Conservation (phyloP, 1,284 basidiomycete species). For the Melampsora abietis-canadensis region DNA sequence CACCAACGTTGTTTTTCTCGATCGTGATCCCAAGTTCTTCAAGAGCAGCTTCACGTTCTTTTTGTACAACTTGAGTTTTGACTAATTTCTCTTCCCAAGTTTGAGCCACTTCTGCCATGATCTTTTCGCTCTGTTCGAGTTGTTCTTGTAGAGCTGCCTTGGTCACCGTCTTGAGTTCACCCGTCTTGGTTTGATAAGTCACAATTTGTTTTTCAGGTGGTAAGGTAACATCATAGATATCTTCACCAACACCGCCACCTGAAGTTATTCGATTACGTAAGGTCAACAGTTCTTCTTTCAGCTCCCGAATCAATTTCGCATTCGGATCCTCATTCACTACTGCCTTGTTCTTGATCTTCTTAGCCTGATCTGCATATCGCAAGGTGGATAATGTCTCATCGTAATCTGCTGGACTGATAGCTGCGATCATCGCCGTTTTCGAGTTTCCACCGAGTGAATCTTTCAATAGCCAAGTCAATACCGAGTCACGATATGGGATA, state of each 20-base stretch:
- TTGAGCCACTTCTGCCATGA: conserved; percentile 93
- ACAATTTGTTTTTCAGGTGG: conserved; percentile 94
- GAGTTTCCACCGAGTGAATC: conserved; percentile 53
- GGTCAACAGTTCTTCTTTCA: conserved; percentile 89
- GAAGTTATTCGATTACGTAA: conserved; percentile 50
- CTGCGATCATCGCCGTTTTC: conserved; percentile 68
- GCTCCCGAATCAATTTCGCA: conserved; percentile 93
- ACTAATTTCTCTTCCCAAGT: conserved; percentile 96
- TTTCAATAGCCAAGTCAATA: conserved; percentile 63
- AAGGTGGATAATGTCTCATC: conserved; percentile 94
- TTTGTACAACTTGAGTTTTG: conserved; percentile 89
- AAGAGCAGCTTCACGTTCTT: conserved; percentile 90
- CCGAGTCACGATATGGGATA: conserved; percentile 49
- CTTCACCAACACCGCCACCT: conserved; percentile 58
- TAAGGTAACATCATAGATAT: conserved; percentile 77
- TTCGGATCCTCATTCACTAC: conserved; percentile 99
- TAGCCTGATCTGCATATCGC: conserved; percentile 90
- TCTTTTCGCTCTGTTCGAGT: conserved; percentile 90
- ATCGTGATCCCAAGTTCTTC: conserved; percentile 97
- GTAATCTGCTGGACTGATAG: conserved; percentile 94
- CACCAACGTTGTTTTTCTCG: conserved; percentile 86
- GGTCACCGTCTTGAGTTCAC: conserved; percentile 88
- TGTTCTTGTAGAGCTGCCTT: conserved; percentile 97
- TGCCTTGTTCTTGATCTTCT: conserved; percentile 99
- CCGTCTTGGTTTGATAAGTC: conserved; percentile 86